Evolutionary conservation across 2,329 filamentous ascomycete species (phyloP).

Genomic region (Colletotrichum sansevieriae): DNA sequence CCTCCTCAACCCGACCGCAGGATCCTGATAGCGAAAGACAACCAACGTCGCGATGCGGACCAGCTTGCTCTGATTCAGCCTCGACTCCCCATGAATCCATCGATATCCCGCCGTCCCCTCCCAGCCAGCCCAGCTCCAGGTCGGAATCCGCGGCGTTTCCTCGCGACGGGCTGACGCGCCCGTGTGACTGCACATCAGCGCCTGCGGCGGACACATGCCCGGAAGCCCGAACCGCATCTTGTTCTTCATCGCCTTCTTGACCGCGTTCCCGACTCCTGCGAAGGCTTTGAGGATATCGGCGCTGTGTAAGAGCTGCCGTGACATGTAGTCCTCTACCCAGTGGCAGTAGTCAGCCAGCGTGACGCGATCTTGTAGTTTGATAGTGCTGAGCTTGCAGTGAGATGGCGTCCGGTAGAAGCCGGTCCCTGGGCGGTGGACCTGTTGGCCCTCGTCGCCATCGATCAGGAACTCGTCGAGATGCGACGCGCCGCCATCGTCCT

Average conservation of each 20-base stretch:
- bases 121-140: constrained; percentile 36
- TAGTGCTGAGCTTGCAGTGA: neutral
- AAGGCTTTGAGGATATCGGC: constrained; percentile 38
- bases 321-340: constrained; percentile 55
- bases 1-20: neutral
- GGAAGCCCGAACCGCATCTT: constrained; percentile 11
- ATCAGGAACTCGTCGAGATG: neutral
- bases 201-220: constrained; percentile 14
- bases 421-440: neutral
- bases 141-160: constrained; percentile 7
- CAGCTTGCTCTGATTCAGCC: constrained; percentile 16
- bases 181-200: constrained; percentile 30
- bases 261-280: constrained; percentile 28
- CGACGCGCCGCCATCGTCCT: neutral
- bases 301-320: constrained; percentile 43
- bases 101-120: neutral
- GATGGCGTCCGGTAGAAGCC: constrained; percentile 24
- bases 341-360: constrained; percentile 55
- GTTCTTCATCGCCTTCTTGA: constrained; percentile 12
- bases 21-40: neutral
- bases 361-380: constrained; percentile 10
- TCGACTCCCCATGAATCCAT: constrained; percentile 8
- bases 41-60: constrained; percentile 25
- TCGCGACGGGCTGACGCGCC: neutral
- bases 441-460: no score